Base-by-base conservation (phyloP, 2,329 filamentous ascomycete species). In the Fusarium sp. region DNA sequence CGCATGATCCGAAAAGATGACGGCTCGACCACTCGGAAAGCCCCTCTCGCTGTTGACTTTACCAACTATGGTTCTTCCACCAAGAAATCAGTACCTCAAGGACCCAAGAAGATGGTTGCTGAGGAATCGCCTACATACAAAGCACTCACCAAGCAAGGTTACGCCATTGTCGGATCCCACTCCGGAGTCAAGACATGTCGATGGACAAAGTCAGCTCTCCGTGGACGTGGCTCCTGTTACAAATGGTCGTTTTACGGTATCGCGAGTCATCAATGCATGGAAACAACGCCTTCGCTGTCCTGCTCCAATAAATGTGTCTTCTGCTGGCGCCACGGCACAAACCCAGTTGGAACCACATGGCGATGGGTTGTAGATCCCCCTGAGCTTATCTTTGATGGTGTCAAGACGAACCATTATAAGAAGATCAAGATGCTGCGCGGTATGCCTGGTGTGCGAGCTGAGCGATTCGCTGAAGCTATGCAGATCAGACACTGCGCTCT, bases 231-330 rank as follows among this genome's bases (percentile, higher is more conserved):
- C 7, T 97, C 93, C 25, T 99, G 95, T 84, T 99, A 99, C 86
- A 98, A 99, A 78, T 98, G 90, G 81, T 97, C 93, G 0, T 97
- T 99, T 80, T 99, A 99, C 80, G 95, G 95, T 51, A 99, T 99
- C 80, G 89, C 92, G 71, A 98, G 95, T 0, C 96, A 99, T 78
- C 91, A 97, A 67, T 99, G 95, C 81, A 99, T 99, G 96, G 95
- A 99, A 82, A 95, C 95, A 3, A 98, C 95, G 0, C 95, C 95
- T 0, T 97, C 95, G 0, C 88, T 99, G 6, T 97, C 94, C 12
- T 99, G 95, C 85, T 96, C 92, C 68, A 98, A 98, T 84, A 98
- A 99, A 80, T 98, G 96, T 80, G 94, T 99, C 72, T 99, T 98
- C 81, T 99, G 95, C 86, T 99, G 95, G 96, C 91, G 96, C 9